Conservation (phyloP, 164 flowering plant genomes). For the Sedum album region DNA sequence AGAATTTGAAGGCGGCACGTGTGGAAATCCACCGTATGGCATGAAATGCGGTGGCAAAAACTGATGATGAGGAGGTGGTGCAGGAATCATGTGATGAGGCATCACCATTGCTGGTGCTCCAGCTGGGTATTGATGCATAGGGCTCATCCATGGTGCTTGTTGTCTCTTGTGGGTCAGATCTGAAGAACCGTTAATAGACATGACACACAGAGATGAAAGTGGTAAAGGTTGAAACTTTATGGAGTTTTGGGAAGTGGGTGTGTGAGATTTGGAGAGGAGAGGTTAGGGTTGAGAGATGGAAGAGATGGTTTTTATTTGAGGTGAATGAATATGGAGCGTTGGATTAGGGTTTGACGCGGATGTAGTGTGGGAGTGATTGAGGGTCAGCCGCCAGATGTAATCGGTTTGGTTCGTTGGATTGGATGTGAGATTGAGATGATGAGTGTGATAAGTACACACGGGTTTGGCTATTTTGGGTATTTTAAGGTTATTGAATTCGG, state of each 20-base stretch:
- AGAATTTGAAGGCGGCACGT: neutral
- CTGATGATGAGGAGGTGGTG: conserved; percentile 8
- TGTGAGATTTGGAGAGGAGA: neutral
- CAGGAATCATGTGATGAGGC: conserved; percentile 1
- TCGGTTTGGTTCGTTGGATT: neutral
- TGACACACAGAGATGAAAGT: neutral
- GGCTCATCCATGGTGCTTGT: conserved; percentile 2
- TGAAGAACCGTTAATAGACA: neutral
- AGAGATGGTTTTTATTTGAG: conserved; percentile 5
- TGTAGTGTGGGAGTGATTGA: neutral
- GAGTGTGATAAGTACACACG: neutral
- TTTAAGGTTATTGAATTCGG: neutral
- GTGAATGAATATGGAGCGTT: neutral
- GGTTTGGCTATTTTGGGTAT: conserved; percentile 6
- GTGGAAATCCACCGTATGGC: neutral
- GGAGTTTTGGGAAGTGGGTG: neutral
- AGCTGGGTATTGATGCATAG: conserved; percentile 1
- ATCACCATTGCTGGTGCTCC: conserved; percentile 3
- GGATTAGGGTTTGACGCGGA: neutral
- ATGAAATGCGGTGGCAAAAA: neutral
- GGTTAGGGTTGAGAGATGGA: neutral
- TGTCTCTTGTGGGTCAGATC: neutral
- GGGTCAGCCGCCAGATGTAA: conserved; percentile 3
- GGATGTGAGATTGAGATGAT: neutral
- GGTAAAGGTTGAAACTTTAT: neutral